A percentile compares a stretch with the other conserved stretches of the same genome.
Conservation (phyloP, 2,329 filamentous ascomycete genomes). For the Xylaria arbuscula region DNA sequence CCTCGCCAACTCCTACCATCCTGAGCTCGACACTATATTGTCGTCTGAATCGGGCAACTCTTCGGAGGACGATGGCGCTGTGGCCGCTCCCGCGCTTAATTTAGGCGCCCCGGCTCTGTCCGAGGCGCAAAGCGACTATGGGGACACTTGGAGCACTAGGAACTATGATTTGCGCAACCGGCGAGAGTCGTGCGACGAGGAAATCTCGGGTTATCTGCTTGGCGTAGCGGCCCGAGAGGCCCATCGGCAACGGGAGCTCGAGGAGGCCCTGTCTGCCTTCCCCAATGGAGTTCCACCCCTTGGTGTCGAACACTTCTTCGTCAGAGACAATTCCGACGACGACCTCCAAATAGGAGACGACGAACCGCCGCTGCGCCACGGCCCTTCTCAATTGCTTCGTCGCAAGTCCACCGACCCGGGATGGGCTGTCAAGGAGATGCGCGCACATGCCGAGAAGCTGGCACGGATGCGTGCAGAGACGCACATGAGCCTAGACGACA, state of each 20-base stretch:
- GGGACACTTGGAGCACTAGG: conserved; percentile 47
- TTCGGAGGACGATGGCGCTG: conserved; percentile 44
- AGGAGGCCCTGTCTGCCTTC: conserved; percentile 80
- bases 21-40: conserved; percentile 57
- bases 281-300: conserved; percentile 76
- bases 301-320: conserved; percentile 76
- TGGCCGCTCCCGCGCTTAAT: conserved; percentile 36
- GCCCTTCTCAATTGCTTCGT: conserved; percentile 54
- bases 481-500: conserved; percentile 50
- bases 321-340: conserved; percentile 71
- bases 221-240: conserved; percentile 83
- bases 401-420: conserved; percentile 72
- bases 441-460: conserved; percentile 76
- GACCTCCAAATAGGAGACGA: conserved; percentile 57
- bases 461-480: conserved; percentile 61
- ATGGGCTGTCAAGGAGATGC: conserved; percentile 86
- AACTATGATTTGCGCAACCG: conserved; percentile 58
- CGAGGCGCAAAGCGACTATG: conserved; percentile 48
- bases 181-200: conserved; percentile 79
- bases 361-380: conserved; percentile 54
- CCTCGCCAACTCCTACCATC: conserved; percentile 55
- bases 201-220: conserved; percentile 80
- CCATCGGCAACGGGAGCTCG: conserved; percentile 78
- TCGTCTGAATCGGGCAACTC: conserved; percentile 59
- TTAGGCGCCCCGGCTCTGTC: conserved; percentile 42